Evolutionary conservation across 2,329 filamentous ascomycete genomes (phyloP), one percentile per base, ranked within the genome.

Genomic region (Colletotrichum chlorophyti): DNA sequence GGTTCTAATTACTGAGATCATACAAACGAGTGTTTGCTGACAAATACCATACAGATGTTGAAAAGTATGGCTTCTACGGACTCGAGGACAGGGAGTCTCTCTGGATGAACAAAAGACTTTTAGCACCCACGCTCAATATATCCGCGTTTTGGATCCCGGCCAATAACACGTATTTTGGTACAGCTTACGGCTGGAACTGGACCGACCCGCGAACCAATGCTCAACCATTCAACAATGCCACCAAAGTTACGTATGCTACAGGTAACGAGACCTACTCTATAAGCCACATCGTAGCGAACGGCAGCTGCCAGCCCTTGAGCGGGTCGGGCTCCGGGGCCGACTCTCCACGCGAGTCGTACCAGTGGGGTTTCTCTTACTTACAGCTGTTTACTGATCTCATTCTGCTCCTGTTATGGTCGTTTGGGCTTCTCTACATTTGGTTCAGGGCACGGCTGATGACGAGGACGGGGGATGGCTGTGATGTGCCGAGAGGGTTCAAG

Each of bases 291-390:
- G 24, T 34, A 4, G 17, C 32, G 4, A 48, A 63, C 11, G 67
- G 65, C 19, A 41, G 34, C n/a, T 69, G 67, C 15, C 63, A 66
- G 45, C 60, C 65, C 4, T 19, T 61, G n/a, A 42, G 23, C 5
- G 57, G 57, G 8, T 24, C 32, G 5, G 43, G 7, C 14, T 4
- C 3, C 29, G 23, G 15, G 27, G 21, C 35, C 21, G 9, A 26
- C 27, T 31, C 35, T 55, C 55, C 27, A n/a, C 54, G 49, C 6
- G 41, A 58, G 19, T 53, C 40, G 15, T 68, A 65, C 26, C 61
- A 65, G 38, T 70, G 67, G 66, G 68, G 67, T 2, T 68, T 69
- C 45, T 68, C 68, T 2, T 68, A 60, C 17, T 42, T 69, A 34
- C 68, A 69, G 40, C 37, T 64, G 2, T 64, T 65, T 26, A 41